A percentile compares a stretch with the other conserved stretches of the same genome.
Evolutionary conservation across 2,329 filamentous ascomycete species (phyloP).

Genomic region (Raffaelea ambrosiae): DNA sequence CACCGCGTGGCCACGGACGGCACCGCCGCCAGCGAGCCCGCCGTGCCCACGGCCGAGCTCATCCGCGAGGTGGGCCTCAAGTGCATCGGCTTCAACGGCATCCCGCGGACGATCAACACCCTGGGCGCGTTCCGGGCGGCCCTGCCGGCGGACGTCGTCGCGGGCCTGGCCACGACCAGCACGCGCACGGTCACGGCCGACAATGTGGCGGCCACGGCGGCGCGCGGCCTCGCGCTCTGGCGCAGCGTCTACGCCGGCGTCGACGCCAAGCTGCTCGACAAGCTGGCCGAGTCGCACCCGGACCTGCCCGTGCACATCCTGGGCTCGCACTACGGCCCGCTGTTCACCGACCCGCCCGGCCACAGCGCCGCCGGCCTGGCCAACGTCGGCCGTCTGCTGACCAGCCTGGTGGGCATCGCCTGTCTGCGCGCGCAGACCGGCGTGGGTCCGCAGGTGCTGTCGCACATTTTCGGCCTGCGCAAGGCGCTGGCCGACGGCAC

Average conservation of each 20-base stretch:
- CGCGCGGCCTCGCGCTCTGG: constrained; percentile 61
- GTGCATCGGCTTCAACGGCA: constrained; percentile 8
- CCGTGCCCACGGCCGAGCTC: constrained; percentile 52
- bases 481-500: constrained; percentile 66
- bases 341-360: constrained; percentile 59
- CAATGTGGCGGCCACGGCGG: constrained; percentile 46
- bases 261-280: constrained; percentile 59
- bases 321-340: constrained; percentile 61
- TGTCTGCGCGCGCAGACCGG: constrained; percentile 73
- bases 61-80: constrained; percentile 59
- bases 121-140: constrained; percentile 41
- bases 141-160: constrained; percentile 51
- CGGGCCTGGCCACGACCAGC: constrained; percentile 44
- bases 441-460: constrained; percentile 73
- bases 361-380: constrained; percentile 32
- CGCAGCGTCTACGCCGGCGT: constrained; percentile 69
- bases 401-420: constrained; percentile 63
- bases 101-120: constrained; percentile 2
- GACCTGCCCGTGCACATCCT: constrained; percentile 77
- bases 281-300: constrained; percentile 67
- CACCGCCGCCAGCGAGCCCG: constrained; percentile 10
- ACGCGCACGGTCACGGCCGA: constrained; percentile 43
- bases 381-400: constrained; percentile 60
- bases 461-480: constrained; percentile 70
- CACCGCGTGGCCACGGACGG: constrained; percentile 40